Evolutionary conservation across 2,329 filamentous ascomycete species (phyloP).

Genomic region (Bisporella sp.): DNA sequence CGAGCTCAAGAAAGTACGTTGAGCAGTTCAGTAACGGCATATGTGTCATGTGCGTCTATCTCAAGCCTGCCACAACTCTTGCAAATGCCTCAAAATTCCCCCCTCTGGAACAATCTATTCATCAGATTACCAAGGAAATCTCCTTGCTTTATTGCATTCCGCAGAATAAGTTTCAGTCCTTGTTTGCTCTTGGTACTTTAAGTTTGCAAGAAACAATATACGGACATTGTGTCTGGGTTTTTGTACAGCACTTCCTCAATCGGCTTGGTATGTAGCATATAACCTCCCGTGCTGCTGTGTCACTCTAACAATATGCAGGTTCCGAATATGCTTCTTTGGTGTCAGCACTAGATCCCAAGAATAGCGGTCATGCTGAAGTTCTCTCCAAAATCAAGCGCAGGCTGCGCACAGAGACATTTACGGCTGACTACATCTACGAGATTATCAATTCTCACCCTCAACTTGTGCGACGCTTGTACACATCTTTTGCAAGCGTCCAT

Average conservation of each 20-base stretch:
- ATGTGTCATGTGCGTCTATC: slow-evolving; percentile 92
- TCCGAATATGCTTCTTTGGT: slow-evolving; percentile 86
- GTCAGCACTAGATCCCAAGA: slow-evolving; percentile 71
- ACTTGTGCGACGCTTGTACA: slow-evolving; percentile 80
- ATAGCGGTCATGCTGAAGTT: slow-evolving; percentile 75
- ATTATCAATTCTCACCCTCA: slow-evolving; percentile 89
- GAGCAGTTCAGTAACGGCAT: slow-evolving; percentile 99
- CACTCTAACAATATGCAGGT: slow-evolving; percentile 22
- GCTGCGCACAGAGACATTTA: slow-evolving; percentile 93
- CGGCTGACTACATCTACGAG: slow-evolving; percentile 94
- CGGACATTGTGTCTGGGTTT: slow-evolving; percentile 95
- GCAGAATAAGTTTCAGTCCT: slow-evolving; percentile 88
- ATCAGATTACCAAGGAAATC: slow-evolving; percentile 98
- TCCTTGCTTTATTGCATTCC: slow-evolving; percentile 96
- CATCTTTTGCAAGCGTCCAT: slow-evolving; percentile 86
- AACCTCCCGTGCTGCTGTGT: not conserved
- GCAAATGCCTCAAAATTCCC: slow-evolving; percentile 54
- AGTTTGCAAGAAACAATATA: slow-evolving; percentile 97
- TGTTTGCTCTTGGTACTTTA: slow-evolving; percentile 79
- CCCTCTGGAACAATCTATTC: slow-evolving; percentile 87
- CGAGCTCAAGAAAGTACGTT: slow-evolving; percentile 93
- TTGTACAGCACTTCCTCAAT: slow-evolving; percentile 97
- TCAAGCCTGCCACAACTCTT: slow-evolving; percentile 62
- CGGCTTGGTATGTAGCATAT: slow-evolving; percentile 54
- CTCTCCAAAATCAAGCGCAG: slow-evolving; percentile 93